These are phyloP conservation scores for Zygosaccharomyces bisporus DNA, from an alignment of 805 yeast genomes.

Conservation along the genomic window DNA sequence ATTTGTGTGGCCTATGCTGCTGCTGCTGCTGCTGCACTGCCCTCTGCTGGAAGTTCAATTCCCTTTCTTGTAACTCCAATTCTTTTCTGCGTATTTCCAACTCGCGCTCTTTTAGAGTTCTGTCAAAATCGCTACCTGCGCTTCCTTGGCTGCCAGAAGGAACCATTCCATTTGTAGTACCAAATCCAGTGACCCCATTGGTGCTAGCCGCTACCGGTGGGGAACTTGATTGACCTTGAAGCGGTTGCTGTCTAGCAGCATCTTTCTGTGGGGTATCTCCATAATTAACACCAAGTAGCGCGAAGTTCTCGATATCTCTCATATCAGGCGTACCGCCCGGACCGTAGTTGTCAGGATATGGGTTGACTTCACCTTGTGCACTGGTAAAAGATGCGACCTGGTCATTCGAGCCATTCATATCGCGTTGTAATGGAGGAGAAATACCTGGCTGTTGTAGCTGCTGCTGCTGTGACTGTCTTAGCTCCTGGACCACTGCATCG, in stretches of 20 bases:
- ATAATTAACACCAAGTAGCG: conserved; percentile 31
- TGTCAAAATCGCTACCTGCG: conserved; percentile 15
- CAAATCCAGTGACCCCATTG: conserved; percentile 9
- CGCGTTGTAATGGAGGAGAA: conserved; percentile 2
- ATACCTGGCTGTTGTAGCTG: not conserved
- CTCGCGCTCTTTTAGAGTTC: conserved; percentile 30
- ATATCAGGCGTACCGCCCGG: conserved; percentile 34
- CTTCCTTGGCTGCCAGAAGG: conserved; percentile 11
- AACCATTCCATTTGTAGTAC: not conserved
- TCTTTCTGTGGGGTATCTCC: conserved; percentile 27
- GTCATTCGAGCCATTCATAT: conserved; percentile 4
- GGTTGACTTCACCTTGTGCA: conserved; percentile 2
- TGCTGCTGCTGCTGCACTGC: conserved; percentile 26
- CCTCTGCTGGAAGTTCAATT: conserved; percentile 31
- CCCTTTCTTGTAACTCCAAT: conserved; percentile 36
- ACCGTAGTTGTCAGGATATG: conserved; percentile 13
- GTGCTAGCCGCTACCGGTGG: conserved; percentile 11
- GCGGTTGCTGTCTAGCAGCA: conserved; percentile 17
- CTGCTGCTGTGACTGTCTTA: conserved; percentile 7
- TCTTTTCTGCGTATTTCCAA: conserved; percentile 34
- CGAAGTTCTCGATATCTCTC: conserved; percentile 34
- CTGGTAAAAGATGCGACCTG: conserved; percentile 5
- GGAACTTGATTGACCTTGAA: conserved; percentile 11
- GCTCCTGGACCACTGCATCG: conserved; percentile 13
- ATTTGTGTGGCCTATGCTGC: conserved; percentile 15